phyloP scores from a whole-genome alignment of 2,329 filamentous ascomycete species.

The Gnomoniopsis smithogilvyi region DNA sequence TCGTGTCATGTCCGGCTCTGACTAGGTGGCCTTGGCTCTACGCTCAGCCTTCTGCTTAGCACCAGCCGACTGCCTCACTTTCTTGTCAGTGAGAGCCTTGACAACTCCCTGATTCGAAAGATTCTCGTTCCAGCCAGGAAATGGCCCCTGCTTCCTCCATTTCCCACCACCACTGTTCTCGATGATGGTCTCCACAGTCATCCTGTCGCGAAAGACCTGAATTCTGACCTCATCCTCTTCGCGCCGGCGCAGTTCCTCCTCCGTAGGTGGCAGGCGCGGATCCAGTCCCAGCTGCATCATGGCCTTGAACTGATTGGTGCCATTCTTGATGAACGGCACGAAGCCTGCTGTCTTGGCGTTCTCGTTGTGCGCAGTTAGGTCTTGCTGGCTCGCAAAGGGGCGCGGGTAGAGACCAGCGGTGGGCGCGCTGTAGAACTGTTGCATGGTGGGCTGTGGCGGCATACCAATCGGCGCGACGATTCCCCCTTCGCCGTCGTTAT shows the following conservation, averaged over 20 bases:
- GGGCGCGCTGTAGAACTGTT: neutral
- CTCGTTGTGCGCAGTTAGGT: neutral
- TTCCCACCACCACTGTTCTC: neutral
- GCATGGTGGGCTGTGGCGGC: neutral
- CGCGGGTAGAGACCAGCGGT: neutral
- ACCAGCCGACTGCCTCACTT: neutral
- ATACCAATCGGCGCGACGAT: neutral
- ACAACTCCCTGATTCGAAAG: neutral
- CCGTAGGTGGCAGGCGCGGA: neutral
- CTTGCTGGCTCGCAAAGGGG: neutral
- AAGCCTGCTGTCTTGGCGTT: neutral
- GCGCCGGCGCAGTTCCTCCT: neutral
- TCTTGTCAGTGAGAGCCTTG: neutral
- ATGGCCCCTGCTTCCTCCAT: neutral
- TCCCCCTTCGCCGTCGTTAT: neutral
- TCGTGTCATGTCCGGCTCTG: neutral
- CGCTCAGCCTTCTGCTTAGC: neutral
- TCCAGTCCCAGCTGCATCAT: neutral
- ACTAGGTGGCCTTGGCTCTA: neutral
- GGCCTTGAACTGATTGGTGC: neutral
- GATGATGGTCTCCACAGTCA: neutral
- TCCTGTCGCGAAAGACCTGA: neutral
- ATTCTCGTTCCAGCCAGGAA: neutral
- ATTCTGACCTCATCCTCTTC: neutral
- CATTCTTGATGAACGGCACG: neutral